phyloP scores from a whole-genome alignment of 192 early-diverging fungal genomes.

The Coemansia reversa region DNA sequence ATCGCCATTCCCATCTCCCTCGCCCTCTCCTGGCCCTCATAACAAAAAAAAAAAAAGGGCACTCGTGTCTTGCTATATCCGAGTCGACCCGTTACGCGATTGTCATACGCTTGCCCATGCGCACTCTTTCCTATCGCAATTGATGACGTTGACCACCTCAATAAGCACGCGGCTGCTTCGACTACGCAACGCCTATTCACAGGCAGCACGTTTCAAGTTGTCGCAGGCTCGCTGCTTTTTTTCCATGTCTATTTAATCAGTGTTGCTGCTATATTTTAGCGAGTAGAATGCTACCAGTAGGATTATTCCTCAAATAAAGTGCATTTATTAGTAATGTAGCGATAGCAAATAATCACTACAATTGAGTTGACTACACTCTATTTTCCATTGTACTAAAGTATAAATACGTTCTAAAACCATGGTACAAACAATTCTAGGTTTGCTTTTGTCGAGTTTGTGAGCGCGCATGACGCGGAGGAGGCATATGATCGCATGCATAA shows the following conservation, averaged over 20 bases:
- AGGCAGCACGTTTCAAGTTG: background rate
- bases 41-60: background rate
- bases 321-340: too few relatives aligned
- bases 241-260: background rate
- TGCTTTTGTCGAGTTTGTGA: constrained; percentile 96
- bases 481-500: constrained; percentile 94
- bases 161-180: background rate
- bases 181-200: background rate
- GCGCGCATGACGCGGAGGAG: constrained; percentile 85
- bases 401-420: background rate
- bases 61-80: background rate
- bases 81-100: background rate
- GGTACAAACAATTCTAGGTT: constrained; percentile 55
- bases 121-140: background rate
- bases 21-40: background rate
- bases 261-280: background rate
- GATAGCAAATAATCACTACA: background rate
- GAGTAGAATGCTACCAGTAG: too few relatives aligned
- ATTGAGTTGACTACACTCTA: background rate
- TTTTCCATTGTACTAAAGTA: background rate
- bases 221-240: background rate
- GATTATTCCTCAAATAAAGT: too few relatives aligned
- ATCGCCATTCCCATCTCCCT: background rate
- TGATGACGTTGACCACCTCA: background rate
- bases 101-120: background rate